Base-by-base conservation (phyloP, 805 yeast species). In the Komagataella populi region DNA sequence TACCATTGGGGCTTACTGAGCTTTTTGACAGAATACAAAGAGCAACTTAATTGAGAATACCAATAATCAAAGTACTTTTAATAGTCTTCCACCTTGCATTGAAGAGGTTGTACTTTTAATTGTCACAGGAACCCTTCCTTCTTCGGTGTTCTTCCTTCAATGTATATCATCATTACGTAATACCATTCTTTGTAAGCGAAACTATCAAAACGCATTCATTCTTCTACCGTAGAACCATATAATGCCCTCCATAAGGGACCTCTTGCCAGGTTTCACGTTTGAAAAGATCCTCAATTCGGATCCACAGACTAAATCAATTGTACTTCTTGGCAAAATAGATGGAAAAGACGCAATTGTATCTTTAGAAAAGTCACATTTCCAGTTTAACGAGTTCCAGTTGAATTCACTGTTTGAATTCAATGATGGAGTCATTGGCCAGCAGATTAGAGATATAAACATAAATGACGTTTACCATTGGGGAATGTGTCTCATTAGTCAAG, bases 401-500 rank as follows among this genome's bases (percentile, higher is more conserved):
- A 56, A 53, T 8, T 22, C 51, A 51, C n/a, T 20, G 4, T 47
- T 54, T 49, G 48, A 57, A 23, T 53, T 55, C 36, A 60, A 67
- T 47, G 46, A 54, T 17, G 39, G 39, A 10, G 39, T 8, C 39
- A 30, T 30, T 30, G 39, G 39, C 39, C 39, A 30, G 39, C 57
- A 60, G 24, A 53, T 70, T 22, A 52, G 63, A 23, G 58, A 69
- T 23, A 71, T 82, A 17, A 82, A 86, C n/a, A 63, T 69, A 14
- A 93, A 91, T 63, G 97, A 88, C 58, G 81, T 90, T 1, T 91
- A 91, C 61, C 74, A 74, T 55, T 91, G 98, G 97, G 87, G 87
- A 12, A 63, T 77, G 48, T 77, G 78, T 1, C 63, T 74, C 1
- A 56, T 84, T 46, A 57, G 57, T 3, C 83, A 78, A 55, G 69